phyloP scores from a whole-genome alignment of 2,329 filamentous ascomycete species.

The Microcyclosporella mali region DNA sequence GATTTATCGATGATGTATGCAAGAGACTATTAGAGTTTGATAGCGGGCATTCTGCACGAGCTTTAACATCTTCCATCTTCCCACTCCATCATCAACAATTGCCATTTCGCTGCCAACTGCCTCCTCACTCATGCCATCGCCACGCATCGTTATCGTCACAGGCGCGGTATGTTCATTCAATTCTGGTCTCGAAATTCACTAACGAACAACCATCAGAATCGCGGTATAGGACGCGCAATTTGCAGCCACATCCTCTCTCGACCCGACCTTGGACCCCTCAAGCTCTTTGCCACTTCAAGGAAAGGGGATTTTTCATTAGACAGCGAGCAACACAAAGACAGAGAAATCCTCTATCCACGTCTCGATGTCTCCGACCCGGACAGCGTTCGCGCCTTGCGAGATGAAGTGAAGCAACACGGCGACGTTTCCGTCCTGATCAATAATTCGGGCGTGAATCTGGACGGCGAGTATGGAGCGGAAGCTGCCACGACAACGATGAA shows the following conservation, averaged over 20 bases:
- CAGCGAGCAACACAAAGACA: slow-evolving; percentile 2
- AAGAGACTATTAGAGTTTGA: no score
- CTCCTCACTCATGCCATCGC: slow-evolving; percentile 23
- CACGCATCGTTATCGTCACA: slow-evolving; percentile 30
- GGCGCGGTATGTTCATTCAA: slow-evolving; percentile 24
- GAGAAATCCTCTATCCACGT: slow-evolving; percentile 25
- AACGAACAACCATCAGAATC: slow-evolving; percentile 26
- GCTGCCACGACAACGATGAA: slow-evolving; percentile 30
- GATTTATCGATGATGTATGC: no score
- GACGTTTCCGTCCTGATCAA: slow-evolving; percentile 33
- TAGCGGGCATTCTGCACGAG: no score
- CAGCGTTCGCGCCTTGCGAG: slow-evolving; percentile 26
- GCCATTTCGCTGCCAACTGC: no score
- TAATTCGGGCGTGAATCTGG: slow-evolving; percentile 33
- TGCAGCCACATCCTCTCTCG: slow-evolving; percentile 27
- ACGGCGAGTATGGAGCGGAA: slow-evolving; percentile 23
- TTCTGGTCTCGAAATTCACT: not conserved
- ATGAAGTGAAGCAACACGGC: slow-evolving; percentile 22
- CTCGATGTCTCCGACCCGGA: slow-evolving; percentile 27
- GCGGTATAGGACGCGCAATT: slow-evolving; percentile 33
- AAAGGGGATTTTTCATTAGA: slow-evolving; percentile 25
- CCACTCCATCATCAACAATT: no score
- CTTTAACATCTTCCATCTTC: no score
- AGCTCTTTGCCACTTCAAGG: slow-evolving; percentile 31
- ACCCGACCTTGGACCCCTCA: slow-evolving; percentile 20